These are phyloP conservation scores for Prunus mongolica DNA, from an alignment of 306 rosid genomes.

Conservation along the genomic window DNA sequence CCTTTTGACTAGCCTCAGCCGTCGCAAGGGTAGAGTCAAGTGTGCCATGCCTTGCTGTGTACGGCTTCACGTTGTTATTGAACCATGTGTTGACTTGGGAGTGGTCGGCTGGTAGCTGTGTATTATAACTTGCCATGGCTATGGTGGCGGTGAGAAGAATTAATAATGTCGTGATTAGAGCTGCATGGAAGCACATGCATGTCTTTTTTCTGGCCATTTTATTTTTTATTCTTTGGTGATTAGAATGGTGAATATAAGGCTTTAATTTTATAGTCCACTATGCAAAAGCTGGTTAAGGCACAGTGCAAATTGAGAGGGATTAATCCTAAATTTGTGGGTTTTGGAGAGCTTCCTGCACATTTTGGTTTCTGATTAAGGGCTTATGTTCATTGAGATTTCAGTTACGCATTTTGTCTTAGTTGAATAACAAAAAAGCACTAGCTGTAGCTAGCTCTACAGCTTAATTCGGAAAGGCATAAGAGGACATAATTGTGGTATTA, in stretches of 20 bases:
- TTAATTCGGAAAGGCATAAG: not conserved
- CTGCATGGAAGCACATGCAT: not conserved
- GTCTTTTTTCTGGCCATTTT: constrained; percentile 17
- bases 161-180: not conserved
- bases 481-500: too few relatives aligned
- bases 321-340: not conserved
- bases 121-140: constrained; percentile 16
- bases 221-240: not conserved
- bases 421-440: not conserved
- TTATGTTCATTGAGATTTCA: not conserved
- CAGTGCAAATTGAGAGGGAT: not conserved
- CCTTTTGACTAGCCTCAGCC: constrained; percentile 30
- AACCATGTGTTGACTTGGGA: constrained; percentile 39
- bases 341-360: constrained; percentile 9
- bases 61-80: constrained; percentile 10
- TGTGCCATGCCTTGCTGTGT: not conserved
- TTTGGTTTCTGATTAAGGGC: not conserved
- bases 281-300: not conserved
- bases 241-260: not conserved
- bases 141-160: not conserved
- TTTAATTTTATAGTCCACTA: constrained; percentile 3
- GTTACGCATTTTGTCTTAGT: not conserved
- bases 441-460: not conserved
- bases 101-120: constrained; percentile 23
- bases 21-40: constrained; percentile 32